Percentiles rank a stretch among this genome's conserved stretches.
Conservation (phyloP, 345 rosid genomes). For the Aquilaria malaccensis region DNA sequence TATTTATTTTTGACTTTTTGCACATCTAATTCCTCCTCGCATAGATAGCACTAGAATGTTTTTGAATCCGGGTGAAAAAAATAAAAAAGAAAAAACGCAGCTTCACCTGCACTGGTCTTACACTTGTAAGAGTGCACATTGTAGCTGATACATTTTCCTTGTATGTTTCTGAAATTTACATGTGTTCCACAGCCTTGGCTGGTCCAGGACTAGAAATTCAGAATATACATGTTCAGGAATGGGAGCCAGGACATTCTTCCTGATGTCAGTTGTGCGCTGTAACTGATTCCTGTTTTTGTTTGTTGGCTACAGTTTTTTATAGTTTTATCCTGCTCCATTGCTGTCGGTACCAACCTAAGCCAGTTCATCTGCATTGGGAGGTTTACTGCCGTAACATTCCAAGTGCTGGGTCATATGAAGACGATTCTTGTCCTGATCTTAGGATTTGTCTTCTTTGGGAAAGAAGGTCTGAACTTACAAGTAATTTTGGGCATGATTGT, state of each 20-base stretch:
- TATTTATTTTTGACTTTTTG: too few species aligned
- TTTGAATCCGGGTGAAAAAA: too few species aligned
- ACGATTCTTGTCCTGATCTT: slow-evolving; percentile 81
- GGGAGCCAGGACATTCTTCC: not conserved
- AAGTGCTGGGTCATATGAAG: slow-evolving; percentile 99
- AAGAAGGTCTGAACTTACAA: slow-evolving; percentile 85
- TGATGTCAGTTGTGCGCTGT: not conserved
- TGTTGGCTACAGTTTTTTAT: slow-evolving; percentile 60
- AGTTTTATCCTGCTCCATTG: slow-evolving; percentile 76
- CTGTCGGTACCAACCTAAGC: slow-evolving; percentile 97
- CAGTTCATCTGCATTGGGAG: slow-evolving; percentile 98
- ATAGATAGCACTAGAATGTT: too few species aligned
- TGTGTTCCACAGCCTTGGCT: too few species aligned
- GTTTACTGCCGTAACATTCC: slow-evolving; percentile 94
- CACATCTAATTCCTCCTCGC: too few species aligned
- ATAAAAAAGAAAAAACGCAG: too few species aligned
- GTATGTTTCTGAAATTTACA: too few species aligned
- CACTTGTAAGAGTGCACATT: too few species aligned
- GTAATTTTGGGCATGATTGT: slow-evolving; percentile 84
- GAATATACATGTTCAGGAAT: not conserved
- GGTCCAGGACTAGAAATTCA: too few species aligned
- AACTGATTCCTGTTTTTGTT: slow-evolving; percentile 8
- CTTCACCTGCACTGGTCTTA: too few species aligned
- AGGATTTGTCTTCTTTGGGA: slow-evolving; percentile 89
- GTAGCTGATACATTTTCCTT: too few species aligned